Percentiles rank a stretch among this genome's conserved stretches.
phyloP scores from a whole-genome alignment of 2,329 filamentous ascomycete species.

The Colletotrichum sp. region DNA sequence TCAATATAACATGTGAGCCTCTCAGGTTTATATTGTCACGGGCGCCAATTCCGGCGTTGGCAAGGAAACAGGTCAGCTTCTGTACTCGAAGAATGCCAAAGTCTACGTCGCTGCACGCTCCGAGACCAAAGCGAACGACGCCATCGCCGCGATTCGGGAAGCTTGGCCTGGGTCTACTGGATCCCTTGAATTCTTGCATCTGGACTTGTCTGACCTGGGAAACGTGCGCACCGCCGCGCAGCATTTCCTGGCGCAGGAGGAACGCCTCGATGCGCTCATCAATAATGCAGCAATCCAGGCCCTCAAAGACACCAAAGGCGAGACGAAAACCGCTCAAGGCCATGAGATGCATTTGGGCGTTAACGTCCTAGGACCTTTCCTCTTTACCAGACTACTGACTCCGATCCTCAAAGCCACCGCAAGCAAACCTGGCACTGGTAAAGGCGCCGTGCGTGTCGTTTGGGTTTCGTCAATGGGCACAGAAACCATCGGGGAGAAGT shows the following conservation, averaged over 20 bases:
- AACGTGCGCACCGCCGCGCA: slow-evolving; percentile 28
- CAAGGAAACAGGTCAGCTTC: slow-evolving; percentile 50
- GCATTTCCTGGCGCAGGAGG: slow-evolving; percentile 32
- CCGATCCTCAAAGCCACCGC: slow-evolving; percentile 16
- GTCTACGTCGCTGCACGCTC: slow-evolving; percentile 55
- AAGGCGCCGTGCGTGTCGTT: slow-evolving; percentile 24
- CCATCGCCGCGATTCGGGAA: slow-evolving; percentile 43
- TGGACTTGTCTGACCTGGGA: slow-evolving; percentile 40
- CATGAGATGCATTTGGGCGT: slow-evolving; percentile 26
- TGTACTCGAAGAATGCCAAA: slow-evolving; percentile 54
- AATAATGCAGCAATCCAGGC: slow-evolving; percentile 43
- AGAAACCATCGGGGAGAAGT: slow-evolving; percentile 27
- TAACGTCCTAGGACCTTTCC: slow-evolving; percentile 27
- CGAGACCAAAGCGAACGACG: slow-evolving; percentile 38
- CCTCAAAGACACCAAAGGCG: slow-evolving; percentile 21
- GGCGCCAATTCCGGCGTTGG: slow-evolving; percentile 41
- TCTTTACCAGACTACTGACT: slow-evolving; percentile 26
- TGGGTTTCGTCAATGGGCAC: slow-evolving; percentile 30
- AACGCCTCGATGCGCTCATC: slow-evolving; percentile 36
- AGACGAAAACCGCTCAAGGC: slow-evolving; percentile 27
- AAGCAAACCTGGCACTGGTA: neutral
- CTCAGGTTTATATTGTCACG: slow-evolving; percentile 48
- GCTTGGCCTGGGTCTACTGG: slow-evolving; percentile 34
- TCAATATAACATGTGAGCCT: neutral
- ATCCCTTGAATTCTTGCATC: slow-evolving; percentile 39